phyloP scores from a whole-genome alignment of 2,329 filamentous ascomycete species.

The Clarireedia homoeocarpa region DNA sequence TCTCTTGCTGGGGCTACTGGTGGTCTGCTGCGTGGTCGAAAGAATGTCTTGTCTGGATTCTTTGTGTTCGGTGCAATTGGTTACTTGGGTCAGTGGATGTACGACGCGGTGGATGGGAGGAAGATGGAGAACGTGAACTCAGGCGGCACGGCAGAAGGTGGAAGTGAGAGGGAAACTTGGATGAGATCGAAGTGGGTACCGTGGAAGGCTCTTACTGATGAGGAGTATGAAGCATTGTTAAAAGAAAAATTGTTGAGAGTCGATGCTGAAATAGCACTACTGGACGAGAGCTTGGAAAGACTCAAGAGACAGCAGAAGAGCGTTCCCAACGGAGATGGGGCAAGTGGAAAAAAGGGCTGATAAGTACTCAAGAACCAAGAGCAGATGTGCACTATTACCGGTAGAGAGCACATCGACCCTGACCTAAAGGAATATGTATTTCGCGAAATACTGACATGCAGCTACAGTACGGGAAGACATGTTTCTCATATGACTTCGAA shows the following conservation, averaged over 20 bases:
- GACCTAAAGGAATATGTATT: neutral
- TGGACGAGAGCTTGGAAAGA: slow-evolving; percentile 65
- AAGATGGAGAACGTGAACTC: slow-evolving; percentile 10
- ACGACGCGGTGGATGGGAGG: slow-evolving; percentile 42
- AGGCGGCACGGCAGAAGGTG: slow-evolving; percentile 25
- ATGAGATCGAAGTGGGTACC: slow-evolving; percentile 62
- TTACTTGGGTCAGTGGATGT: slow-evolving; percentile 46
- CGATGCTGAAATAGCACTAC: slow-evolving; percentile 68
- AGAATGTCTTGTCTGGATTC: slow-evolving; percentile 45
- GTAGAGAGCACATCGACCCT: neutral
- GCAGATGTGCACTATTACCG: too few species aligned
- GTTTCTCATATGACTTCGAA: too few species aligned
- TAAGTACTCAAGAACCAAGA: neutral
- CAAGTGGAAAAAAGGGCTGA: neutral
- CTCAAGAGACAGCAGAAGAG: slow-evolving; percentile 5
- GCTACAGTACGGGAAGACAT: too few species aligned
- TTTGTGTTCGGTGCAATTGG: slow-evolving; percentile 53
- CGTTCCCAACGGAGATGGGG: neutral
- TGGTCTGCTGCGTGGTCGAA: slow-evolving; percentile 48
- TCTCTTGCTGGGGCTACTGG: slow-evolving; percentile 61
- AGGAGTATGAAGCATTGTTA: slow-evolving; percentile 65
- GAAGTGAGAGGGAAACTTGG: slow-evolving; percentile 29
- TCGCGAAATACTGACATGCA: too few species aligned
- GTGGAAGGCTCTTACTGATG: slow-evolving; percentile 60
- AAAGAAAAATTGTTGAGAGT: slow-evolving; percentile 62